These are phyloP conservation scores for Teunomyces lycoperdinae DNA, from an alignment of 805 yeast species.

Conservation along the genomic window DNA sequence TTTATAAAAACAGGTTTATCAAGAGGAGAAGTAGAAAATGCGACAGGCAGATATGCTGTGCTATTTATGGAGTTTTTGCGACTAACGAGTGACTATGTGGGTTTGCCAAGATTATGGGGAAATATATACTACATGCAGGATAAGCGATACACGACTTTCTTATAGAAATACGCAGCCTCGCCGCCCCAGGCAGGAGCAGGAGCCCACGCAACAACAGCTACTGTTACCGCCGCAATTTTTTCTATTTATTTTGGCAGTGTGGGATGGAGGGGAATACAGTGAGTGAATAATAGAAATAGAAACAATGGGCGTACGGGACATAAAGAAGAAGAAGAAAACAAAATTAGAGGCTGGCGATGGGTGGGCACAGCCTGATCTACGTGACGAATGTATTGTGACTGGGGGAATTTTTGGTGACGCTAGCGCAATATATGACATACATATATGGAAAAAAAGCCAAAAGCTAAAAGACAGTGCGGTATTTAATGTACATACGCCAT, in stretches of 20 bases:
- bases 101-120: not conserved
- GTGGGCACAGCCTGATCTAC: not conserved
- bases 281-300: too few relatives aligned
- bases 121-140: not conserved
- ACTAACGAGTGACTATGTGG: not conserved
- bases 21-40: not conserved
- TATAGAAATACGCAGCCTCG: too few relatives aligned
- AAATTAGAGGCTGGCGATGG: not conserved
- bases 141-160: not conserved
- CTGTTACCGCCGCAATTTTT: too few relatives aligned
- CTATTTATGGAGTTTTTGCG: not conserved
- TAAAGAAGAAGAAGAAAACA: too few relatives aligned
- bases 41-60: not conserved
- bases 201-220: too few relatives aligned
- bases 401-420: too few relatives aligned
- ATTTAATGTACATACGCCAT: not conserved
- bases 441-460: not conserved
- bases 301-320: too few relatives aligned
- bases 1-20: not conserved
- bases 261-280: too few relatives aligned
- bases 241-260: too few relatives aligned
- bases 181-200: too few relatives aligned
- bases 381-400: not conserved
- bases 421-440: not conserved
- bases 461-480: not conserved